phyloP scores from a whole-genome alignment of 352 stramenopile genomes.

The Phytophthora cactorum region DNA sequence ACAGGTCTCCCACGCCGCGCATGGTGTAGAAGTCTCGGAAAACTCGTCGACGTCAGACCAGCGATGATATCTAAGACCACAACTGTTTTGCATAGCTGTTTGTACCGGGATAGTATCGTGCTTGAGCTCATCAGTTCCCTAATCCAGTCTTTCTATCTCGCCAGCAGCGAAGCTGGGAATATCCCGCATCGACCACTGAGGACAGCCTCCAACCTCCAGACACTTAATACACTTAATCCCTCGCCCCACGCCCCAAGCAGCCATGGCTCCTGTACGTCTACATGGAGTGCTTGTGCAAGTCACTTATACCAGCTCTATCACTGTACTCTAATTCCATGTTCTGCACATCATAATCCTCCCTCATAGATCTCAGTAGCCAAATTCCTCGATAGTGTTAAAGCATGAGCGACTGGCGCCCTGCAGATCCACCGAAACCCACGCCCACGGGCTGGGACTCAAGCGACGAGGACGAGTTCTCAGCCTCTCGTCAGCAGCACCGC shows the following conservation, averaged over 20 bases:
- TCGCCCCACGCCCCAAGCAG: not conserved
- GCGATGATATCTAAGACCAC: conserved; percentile 30
- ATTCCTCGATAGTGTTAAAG: not conserved
- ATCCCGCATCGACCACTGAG: not conserved
- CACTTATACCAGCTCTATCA: conserved; percentile 2
- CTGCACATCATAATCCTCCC: conserved; percentile 10
- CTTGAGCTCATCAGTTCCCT: not conserved
- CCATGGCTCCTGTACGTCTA: no score
- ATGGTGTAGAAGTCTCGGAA: conserved; percentile 31
- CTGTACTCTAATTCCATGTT: conserved; percentile 20
- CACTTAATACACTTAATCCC: not conserved
- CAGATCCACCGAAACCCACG: not conserved
- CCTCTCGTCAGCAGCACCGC: conserved; percentile 34
- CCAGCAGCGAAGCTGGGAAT: no score
- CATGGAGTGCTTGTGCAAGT: not conserved
- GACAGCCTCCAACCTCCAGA: not conserved
- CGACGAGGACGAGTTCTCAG: conserved; percentile 31
- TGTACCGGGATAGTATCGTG: no score
- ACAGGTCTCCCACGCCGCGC: conserved; percentile 62
- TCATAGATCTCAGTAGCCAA: conserved; percentile 34
- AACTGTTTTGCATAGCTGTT: conserved; percentile 30
- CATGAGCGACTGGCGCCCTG: conserved; percentile 29
- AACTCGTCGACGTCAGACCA: conserved; percentile 15
- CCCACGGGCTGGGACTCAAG: conserved; percentile 20
- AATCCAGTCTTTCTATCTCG: not conserved